Conservation (phyloP, 208 protist species). For the Acanthamoeba quina region DNA sequence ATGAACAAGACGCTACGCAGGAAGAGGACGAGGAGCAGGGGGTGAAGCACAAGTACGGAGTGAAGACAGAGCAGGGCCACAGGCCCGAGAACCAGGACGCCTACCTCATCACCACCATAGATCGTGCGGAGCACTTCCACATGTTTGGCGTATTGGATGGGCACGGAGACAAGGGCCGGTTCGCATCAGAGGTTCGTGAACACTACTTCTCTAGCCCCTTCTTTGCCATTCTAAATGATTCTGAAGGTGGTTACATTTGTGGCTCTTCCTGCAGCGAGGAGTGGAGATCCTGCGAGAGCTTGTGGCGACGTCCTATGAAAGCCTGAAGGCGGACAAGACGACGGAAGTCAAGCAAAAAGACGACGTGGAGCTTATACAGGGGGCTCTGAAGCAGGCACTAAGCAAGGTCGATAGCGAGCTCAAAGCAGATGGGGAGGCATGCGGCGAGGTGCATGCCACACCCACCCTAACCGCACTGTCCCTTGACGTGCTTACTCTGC, state of each 20-base stretch:
- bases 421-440: neutral
- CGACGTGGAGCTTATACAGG: neutral
- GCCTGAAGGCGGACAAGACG: neutral
- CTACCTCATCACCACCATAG: neutral
- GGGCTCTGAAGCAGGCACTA: neutral
- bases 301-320: neutral
- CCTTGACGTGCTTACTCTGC: neutral
- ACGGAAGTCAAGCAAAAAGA: neutral
- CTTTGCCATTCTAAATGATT: too few species aligned
- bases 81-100: slow-evolving; percentile 19
- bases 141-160: slow-evolving; percentile 30
- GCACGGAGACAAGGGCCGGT: slow-evolving; percentile 5
- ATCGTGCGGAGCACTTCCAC: neutral
- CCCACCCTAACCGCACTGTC: neutral
- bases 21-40: neutral
- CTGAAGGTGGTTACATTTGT: too few species aligned
- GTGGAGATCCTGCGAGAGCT: slow-evolving; percentile 19
- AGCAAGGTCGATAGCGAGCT: neutral
- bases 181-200: neutral
- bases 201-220: too few species aligned
- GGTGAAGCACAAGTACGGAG: neutral
- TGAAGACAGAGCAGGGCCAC: slow-evolving; percentile 14
- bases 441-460: neutral
- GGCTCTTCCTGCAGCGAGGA: neutral
- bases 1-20: neutral